Conservation (phyloP, 305 asterid genomes). For the Striga hermonthica region DNA sequence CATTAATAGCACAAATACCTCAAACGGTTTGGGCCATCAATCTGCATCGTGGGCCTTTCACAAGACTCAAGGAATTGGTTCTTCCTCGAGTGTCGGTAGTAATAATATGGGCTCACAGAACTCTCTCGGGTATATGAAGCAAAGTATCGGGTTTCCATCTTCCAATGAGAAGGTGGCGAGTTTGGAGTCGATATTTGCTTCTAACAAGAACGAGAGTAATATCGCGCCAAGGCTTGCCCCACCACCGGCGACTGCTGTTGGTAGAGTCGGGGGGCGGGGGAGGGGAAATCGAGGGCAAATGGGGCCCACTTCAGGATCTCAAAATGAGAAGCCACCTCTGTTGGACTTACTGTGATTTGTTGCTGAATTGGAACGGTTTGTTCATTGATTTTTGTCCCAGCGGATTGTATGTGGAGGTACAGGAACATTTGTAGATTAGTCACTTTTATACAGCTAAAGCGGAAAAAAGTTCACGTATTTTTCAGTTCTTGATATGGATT, state of each 20-base stretch:
- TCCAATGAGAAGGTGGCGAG: slow-evolving; percentile 51
- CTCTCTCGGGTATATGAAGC: slow-evolving; percentile 66
- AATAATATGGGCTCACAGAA: slow-evolving; percentile 40
- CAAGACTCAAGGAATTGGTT: slow-evolving; percentile 49
- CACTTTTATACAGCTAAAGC: slow-evolving; percentile 22
- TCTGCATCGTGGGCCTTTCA: slow-evolving; percentile 59
- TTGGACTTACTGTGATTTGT: slow-evolving; percentile 67
- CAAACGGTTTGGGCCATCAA: slow-evolving; percentile 52
- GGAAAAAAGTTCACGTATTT: slow-evolving; percentile 25
- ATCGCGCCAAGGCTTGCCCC: slow-evolving; percentile 89
- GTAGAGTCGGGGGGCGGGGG: slow-evolving; percentile 87
- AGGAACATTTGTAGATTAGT: slow-evolving; percentile 11
- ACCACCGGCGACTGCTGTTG: slow-evolving; percentile 77
- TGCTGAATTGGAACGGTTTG: slow-evolving; percentile 13
- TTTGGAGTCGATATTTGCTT: slow-evolving; percentile 74
- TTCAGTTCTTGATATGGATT: slow-evolving; percentile 32
- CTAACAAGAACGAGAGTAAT: slow-evolving; percentile 60
- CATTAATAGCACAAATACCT: slow-evolving; percentile 31
- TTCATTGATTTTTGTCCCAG: slow-evolving; percentile 20
- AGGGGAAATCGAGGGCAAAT: slow-evolving; percentile 66
- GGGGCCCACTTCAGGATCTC: slow-evolving; percentile 26
- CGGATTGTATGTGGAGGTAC: slow-evolving; percentile 31
- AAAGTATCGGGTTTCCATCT: slow-evolving; percentile 43
- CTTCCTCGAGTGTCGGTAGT: slow-evolving; percentile 35
- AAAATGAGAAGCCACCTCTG: slow-evolving; percentile 62